Evolutionary conservation across 1,284 basidiomycete species (phyloP).

Genomic region (Cutaneotrichosporon cutaneum): DNA sequence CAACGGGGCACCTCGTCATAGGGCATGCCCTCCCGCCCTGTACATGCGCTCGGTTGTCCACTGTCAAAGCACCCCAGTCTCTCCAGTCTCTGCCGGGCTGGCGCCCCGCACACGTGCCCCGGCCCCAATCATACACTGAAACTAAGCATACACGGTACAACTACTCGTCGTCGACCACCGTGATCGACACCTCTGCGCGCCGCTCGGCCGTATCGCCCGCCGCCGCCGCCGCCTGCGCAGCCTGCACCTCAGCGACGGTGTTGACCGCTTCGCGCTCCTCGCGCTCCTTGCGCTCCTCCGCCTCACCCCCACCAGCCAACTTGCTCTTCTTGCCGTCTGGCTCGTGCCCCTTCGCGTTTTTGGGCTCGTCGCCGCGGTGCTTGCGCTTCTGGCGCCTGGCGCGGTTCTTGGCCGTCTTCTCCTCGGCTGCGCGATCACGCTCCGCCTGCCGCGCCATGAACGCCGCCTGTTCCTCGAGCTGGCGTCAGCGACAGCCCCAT

Average conservation of each 20-base stretch:
- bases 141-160: background rate
- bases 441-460: constrained; percentile 67
- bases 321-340: constrained; percentile 38
- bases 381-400: constrained; percentile 90
- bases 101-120: too few relatives aligned
- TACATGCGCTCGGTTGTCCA: too few relatives aligned
- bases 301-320: constrained; percentile 44
- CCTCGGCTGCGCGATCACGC: constrained; percentile 66
- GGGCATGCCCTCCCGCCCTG: too few relatives aligned
- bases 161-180: constrained; percentile 51
- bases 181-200: constrained; percentile 35
- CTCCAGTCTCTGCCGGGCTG: too few relatives aligned
- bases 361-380: constrained; percentile 33
- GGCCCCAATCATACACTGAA: background rate
- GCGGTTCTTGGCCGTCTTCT: constrained; percentile 89
- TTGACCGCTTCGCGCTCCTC: constrained; percentile 18
- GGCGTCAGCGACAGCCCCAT: constrained; percentile 9
- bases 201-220: constrained; percentile 9
- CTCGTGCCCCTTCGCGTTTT: constrained; percentile 4
- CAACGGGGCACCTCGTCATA: too few relatives aligned
- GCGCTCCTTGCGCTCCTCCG: constrained; percentile 30
- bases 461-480: constrained; percentile 67
- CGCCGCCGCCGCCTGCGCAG: constrained; percentile 8
- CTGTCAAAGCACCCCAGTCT: too few relatives aligned
- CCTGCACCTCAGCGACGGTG: constrained; percentile 6